phyloP scores from a whole-genome alignment of 352 stramenopile species.

The Elongisporangium anandrum region DNA sequence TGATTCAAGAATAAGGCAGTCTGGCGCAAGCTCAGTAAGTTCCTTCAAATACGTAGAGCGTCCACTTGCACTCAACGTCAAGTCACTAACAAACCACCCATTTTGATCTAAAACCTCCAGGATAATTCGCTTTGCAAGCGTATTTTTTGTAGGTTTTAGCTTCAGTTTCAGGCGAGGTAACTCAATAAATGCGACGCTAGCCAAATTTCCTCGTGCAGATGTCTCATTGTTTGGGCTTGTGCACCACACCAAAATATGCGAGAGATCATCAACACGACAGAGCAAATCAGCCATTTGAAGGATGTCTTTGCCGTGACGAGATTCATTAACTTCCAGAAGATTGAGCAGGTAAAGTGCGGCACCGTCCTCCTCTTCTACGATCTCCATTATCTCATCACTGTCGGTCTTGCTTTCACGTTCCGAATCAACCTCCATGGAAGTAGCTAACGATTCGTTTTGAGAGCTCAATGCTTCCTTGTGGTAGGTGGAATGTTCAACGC shows the following conservation, averaged over 20 bases:
- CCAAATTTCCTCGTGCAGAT: constrained; percentile 12
- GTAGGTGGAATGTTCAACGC: constrained; percentile 27
- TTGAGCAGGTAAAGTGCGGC: constrained; percentile 93
- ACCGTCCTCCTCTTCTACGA: constrained; percentile 53
- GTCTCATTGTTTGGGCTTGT: constrained; percentile 16
- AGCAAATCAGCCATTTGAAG: constrained; percentile 87
- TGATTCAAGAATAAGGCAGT: constrained; percentile 73
- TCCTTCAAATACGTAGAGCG: constrained; percentile 46
- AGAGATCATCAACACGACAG: constrained; percentile 94
- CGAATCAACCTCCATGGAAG: constrained; percentile 37
- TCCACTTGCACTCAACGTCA: constrained; percentile 28
- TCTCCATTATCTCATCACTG: constrained; percentile 41
- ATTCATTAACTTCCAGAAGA: constrained; percentile 77
- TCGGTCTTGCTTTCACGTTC: constrained; percentile 41
- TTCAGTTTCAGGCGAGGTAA: constrained; percentile 97
- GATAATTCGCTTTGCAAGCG: constrained; percentile 38
- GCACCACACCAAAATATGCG: constrained; percentile 97
- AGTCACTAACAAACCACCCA: constrained; percentile 79
- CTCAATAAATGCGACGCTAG: constrained; percentile 94
- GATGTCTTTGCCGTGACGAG: constrained; percentile 26
- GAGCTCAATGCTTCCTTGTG: constrained; percentile 2
- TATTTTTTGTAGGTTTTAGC: constrained; percentile 73
- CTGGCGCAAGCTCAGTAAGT: constrained; percentile 44
- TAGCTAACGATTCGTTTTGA: constrained; percentile 3
- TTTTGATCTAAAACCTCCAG: constrained; percentile 78